Base-by-base conservation (phyloP, 768 basidiomycete species). In the Hysterangium stoloniferum region DNA sequence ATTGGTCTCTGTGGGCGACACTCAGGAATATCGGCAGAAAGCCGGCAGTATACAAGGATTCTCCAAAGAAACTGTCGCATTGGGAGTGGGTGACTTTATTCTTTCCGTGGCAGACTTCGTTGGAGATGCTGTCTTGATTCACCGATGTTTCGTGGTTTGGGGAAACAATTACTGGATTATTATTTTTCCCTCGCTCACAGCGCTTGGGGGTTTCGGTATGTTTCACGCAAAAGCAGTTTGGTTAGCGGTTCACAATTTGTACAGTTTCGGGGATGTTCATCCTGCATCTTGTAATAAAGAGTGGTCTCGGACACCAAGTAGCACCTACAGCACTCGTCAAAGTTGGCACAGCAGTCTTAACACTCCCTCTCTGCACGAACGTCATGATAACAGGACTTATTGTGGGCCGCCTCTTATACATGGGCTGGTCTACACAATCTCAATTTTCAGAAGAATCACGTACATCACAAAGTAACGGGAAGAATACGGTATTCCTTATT, bases 141-240 rank as follows among this genome's bases (percentile, higher is more conserved):
- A 71, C 49, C 72, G 73, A 29, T 71, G 69, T 58, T 74, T 68
- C 64, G 56, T 68, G 53, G 40, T 74, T 40, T 74, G 71, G 69
- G 62, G 56, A 1, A 58, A 54, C 43, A 67, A 63, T 33, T 64
- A 64, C 49, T 63, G 59, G 50, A 37, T 73, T 31, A 42, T 66
- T 24, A 33, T 68, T 20, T 40, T 71, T 1, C 72, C 71, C 3
- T 37, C 64, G 47, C 57, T 72, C 8, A 54, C 64, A 6, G 59
- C 71, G 1, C 9, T 70, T 9, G 59, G 53, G 6, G 63, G 64
- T 31, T 61, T 73, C 40, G 56, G 73, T 71, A 57, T 22, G 69
- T 41, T 2, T 4, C 34, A 27, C 22, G 13, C 55, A n/a, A n/a
- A n/a, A n/a, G n/a, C n/a, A n/a, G n/a, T n/a, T n/a, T n/a, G n/a